Evolutionary conservation across 305 asterid genomes (phyloP).

Genomic region (Rubia occidens): DNA sequence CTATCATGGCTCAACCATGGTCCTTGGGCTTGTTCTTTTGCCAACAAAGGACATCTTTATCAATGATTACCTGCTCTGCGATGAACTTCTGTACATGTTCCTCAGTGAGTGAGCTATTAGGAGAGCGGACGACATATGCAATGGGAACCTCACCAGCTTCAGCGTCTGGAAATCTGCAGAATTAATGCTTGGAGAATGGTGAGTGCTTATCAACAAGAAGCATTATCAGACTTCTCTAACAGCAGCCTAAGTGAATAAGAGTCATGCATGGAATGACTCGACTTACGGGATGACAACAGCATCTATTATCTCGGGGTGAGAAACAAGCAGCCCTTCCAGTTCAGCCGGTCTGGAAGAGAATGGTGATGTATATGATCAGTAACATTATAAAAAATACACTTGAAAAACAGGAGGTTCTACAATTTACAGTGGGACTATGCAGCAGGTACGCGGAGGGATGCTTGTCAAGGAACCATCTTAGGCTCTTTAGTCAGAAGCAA

Average conservation of each 20-base stretch:
- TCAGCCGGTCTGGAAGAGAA: conserved; percentile 72
- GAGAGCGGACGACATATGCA: conserved; percentile 81
- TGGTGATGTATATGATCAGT: not conserved
- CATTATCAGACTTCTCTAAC: not conserved
- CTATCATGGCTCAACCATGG: not conserved
- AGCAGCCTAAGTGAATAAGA: not conserved
- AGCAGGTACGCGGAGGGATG: too few species aligned
- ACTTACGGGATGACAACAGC: conserved; percentile 85
- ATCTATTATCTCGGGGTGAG: conserved; percentile 85
- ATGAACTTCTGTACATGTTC: conserved; percentile 67
- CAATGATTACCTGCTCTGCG: conserved; percentile 61
- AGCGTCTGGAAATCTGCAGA: conserved; percentile 65
- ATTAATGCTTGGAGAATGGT: conserved; percentile 11
- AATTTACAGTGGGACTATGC: too few species aligned
- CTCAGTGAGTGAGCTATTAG: conserved; percentile 73
- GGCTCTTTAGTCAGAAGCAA: not conserved
- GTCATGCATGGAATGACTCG: conserved; percentile 21
- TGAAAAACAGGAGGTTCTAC: too few species aligned
- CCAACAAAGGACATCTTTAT: not conserved
- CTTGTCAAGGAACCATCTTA: too few species aligned
- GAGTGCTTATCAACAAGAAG: not conserved
- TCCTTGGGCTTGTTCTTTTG: not conserved
- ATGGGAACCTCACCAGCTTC: conserved; percentile 97
- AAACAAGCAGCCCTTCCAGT: conserved; percentile 85
- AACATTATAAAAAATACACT: not conserved